Evolutionary conservation across 371 early-diverging fungal genomes (phyloP).

Genomic region (Apophysomyces trapeziformis): DNA sequence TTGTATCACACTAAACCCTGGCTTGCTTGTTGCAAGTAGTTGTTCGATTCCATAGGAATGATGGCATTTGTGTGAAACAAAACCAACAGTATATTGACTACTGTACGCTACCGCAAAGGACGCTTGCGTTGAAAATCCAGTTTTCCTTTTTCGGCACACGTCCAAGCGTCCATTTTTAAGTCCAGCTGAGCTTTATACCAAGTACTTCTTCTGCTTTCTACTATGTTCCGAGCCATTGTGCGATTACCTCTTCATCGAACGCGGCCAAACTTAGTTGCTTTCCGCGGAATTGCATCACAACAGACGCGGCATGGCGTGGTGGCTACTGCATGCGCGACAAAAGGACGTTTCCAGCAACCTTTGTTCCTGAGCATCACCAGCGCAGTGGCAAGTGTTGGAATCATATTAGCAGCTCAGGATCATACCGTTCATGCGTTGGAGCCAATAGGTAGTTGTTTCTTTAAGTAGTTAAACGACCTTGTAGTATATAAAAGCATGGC

Average conservation of each 20-base stretch:
- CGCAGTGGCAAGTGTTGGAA: neutral
- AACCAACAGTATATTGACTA: too few species aligned
- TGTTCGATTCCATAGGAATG: too few species aligned
- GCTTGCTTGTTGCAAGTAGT: too few species aligned
- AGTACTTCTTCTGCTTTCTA: slow-evolving; percentile 2
- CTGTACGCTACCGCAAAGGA: too few species aligned
- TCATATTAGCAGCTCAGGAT: neutral
- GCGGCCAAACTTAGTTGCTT: slow-evolving; percentile 86
- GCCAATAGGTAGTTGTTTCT: neutral
- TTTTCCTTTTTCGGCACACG: too few species aligned
- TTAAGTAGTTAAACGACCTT: neutral
- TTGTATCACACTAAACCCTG: too few species aligned
- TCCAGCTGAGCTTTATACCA: neutral
- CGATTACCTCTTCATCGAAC: slow-evolving; percentile 86
- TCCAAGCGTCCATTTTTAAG: neutral
- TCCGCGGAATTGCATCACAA: slow-evolving; percentile 55
- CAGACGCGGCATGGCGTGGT: slow-evolving; percentile 1
- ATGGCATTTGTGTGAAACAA: too few species aligned
- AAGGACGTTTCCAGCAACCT: neutral
- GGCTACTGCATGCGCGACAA: neutral
- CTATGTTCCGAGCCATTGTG: slow-evolving; percentile 5
- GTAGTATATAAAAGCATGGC: neutral
- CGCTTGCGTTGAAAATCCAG: too few species aligned
- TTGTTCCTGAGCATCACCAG: neutral
- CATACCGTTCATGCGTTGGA: neutral